Evolutionary conservation across 805 yeast genomes (phyloP), one percentile per base, ranked within the genome.

Genomic region (Blastobotrys americana): DNA sequence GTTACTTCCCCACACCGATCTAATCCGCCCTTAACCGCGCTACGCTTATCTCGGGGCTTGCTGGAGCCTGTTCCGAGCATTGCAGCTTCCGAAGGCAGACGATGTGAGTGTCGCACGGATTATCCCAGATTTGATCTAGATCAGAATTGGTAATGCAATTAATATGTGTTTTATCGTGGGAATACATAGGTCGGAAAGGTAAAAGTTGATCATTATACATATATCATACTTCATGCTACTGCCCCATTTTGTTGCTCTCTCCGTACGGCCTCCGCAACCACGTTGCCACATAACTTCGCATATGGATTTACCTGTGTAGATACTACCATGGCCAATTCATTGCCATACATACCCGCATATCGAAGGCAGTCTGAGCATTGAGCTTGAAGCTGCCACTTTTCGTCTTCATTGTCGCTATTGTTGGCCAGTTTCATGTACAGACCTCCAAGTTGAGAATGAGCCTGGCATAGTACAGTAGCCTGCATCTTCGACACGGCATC

Each of bases 271-370:
- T 55, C 48, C 19, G 49, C 34, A 3, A 63, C 57, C 45, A 62
- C 58, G 39, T 53, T 54, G 4, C 67, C 67, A 38, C 67, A 63
- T 25, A 63, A 47, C 44, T 60, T 55, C 6, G 67, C 65, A 44
- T 59, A 63, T 31, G 66, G 67, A 38, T 63, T 63, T 25, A 58
- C 47, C 28, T 45, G 45, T 16, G 49, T 51, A 5, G 66, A 56
- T 18, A 59, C 44, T 5, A 55, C 50, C 2, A 45, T 45, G 1
- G 63, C 58, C 3, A 57, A 37, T 37, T 52, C 53, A 45, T 60
- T 61, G n/a, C 67, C 67, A 23, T 55, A 57, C 16, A 47, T 41
- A 17, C 65, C 60, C 1, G 65, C 63, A 17, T 49, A 42, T 16
- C 42, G 49, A 40, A 63, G 45, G 46, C 53, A 45, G 17, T 48